phyloP scores from a whole-genome alignment of 2,329 filamentous ascomycete genomes.

The Claviceps sp. region DNA sequence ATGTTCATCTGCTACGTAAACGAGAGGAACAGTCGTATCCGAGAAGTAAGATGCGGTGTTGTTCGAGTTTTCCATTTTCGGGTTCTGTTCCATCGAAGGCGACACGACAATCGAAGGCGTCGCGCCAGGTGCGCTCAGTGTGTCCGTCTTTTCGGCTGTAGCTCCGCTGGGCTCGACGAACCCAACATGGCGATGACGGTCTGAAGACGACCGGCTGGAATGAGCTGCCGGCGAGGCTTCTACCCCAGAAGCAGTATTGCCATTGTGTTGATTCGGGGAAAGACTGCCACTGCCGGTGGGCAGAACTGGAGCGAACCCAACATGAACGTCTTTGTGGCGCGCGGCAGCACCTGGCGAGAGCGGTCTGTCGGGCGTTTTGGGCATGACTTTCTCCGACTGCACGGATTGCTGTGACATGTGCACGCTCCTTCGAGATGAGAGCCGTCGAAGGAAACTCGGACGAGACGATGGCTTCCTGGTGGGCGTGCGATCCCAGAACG shows the following conservation, averaged over 20 bases:
- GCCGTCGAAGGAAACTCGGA: slow-evolving; percentile 32
- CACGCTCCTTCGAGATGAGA: slow-evolving; percentile 28
- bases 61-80: neutral
- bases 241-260: neutral
- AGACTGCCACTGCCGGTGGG: neutral
- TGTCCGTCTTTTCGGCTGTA: slow-evolving; percentile 5
- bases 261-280: neutral
- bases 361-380: slow-evolving; percentile 6
- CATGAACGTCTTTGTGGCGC: slow-evolving; percentile 16
- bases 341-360: slow-evolving; percentile 9
- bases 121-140: neutral
- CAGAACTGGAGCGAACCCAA: slow-evolving; percentile 17
- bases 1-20: slow-evolving; percentile 4
- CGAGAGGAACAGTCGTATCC: slow-evolving; percentile 5
- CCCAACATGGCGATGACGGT: slow-evolving; percentile 35
- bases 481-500: slow-evolving; percentile 85
- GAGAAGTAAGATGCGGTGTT: neutral
- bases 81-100: neutral
- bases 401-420: slow-evolving; percentile 1
- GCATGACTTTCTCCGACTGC: neutral
- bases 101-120: neutral
- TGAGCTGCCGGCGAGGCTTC: slow-evolving; percentile 10
- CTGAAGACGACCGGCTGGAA: neutral
- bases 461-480: slow-evolving; percentile 24
- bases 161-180: slow-evolving; percentile 27